Base-by-base conservation (phyloP, 2,329 filamentous ascomycete genomes). In the Calonectria pseudoreteaudii region DNA sequence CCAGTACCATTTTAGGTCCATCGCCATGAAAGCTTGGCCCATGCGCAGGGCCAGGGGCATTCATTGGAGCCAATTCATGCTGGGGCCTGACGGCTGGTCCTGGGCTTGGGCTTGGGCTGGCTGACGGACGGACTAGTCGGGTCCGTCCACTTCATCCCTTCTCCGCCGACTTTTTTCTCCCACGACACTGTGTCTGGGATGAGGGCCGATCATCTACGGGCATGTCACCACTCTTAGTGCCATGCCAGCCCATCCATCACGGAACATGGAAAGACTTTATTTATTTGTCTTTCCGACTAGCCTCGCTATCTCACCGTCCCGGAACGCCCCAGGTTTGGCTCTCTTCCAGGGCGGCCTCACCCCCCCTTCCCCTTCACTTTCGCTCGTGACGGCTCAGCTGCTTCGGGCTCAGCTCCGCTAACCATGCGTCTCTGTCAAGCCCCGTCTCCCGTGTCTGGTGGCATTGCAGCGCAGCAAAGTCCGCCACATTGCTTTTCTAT, bases 21-120 rank as follows among this genome's bases (percentile, higher is more conserved):
- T 68, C 62, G 53, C 65, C 70, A 76, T 66, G 75, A 75, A 79
- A 77, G 75, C 77, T 78, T 79, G 75, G 77, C 73, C 75, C 75
- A 73, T 77, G 76, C 75, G 73, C 71, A 52, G 47, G 58, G 62
- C 64, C 67, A 77, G 76, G 76, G 77, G 68, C 68, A 31, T 23
- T 23, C 38, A 49, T 47, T 65, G 60, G 60, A 65, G 38, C 60
- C 66, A 49, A 70, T 69, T 68, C 76, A 60, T 68, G 60, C 68
- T 73, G 53, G 44, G 44, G 20, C 20, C 41, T 47, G 7, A 8
- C n/a, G 20, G 41, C 20, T 47, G 41, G 41, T 10, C n/a, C 44
- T 47, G 44, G 34, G 38, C 56, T 44, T 47, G 44, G 34, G 38
- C 56, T 44, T 70, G 67, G 67, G 16, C 53, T 66, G 41, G 60